Evolutionary conservation across 2,329 filamentous ascomycete genomes (phyloP), one percentile per base, ranked within the genome.

Genomic region (Trichophyton equinum): DNA sequence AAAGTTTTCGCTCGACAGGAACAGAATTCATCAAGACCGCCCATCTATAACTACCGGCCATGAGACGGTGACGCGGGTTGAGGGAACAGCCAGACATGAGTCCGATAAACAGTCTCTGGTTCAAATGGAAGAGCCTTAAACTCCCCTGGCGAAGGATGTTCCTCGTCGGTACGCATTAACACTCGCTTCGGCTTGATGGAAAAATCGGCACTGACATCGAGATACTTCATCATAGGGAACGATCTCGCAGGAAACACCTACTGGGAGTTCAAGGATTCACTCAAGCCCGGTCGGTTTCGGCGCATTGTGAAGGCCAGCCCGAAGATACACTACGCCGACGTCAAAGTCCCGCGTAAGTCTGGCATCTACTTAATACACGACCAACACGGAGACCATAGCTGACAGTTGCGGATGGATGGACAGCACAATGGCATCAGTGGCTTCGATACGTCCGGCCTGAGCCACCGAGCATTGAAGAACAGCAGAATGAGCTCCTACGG

Each of bases 351-450:
- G 40, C 83, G 81, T 83, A 72, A 69, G 73, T 69, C 36, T 33
- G 38, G 47, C 59, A 18, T 42, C 11, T 30, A 30, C 27, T 38
- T 38, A 4, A 38, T 13, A 38, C 8, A 38, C 33, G 27, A 22
- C 13, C 13, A 18, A 44, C 40, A n/a, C n/a, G 6, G 13, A 8
- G 27, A 30, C 27, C 18, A 20, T 30, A 38, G 40, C 38, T 58
- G 11, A 49, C 30, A n/a, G n/a, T 38, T 38, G n/a, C 30, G 4
- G 9, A 55, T 40, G 38, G n/a, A 46, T 51, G 33, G 42, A 38
- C 69, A 83, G 81, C 83, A 59, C 81, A 83, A 78, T 86, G 84
- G 84, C 82, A 84, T 68, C 84, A 86, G 74, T 86, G 84, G 84
- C 80, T 86, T 27, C 82, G 84, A 67, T 78, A 85, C 65, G 82